Conservation (phyloP, 768 basidiomycete genomes). For the Russula compacta region DNA sequence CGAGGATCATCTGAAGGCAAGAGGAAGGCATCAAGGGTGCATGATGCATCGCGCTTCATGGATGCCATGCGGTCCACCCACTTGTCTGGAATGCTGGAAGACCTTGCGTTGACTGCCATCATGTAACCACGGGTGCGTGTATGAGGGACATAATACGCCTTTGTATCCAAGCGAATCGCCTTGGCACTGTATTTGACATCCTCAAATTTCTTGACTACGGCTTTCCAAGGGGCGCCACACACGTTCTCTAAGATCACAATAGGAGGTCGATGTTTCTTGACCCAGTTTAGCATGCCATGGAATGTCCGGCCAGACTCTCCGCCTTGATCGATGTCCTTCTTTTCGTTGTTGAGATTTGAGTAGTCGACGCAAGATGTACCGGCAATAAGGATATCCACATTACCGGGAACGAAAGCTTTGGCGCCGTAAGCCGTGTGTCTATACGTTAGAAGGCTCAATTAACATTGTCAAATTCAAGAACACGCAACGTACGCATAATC, state of each 20-base stretch:
- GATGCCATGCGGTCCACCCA: slow-evolving; percentile 62
- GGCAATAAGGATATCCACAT: slow-evolving; percentile 84
- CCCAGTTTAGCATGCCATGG: slow-evolving; percentile 91
- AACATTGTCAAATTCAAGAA: slow-evolving; percentile 4
- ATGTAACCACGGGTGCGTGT: slow-evolving; percentile 89
- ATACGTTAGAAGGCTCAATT: background rate
- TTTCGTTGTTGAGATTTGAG: slow-evolving; percentile 89
- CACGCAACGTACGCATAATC: slow-evolving; percentile 52
- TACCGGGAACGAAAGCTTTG: slow-evolving; percentile 74
- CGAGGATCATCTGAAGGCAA: slow-evolving; percentile 85
- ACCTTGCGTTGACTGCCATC: slow-evolving; percentile 61
- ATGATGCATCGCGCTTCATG: slow-evolving; percentile 76
- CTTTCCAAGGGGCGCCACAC: slow-evolving; percentile 78
- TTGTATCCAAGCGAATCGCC: slow-evolving; percentile 67
- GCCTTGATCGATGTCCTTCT: slow-evolving; percentile 79
- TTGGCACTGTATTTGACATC: slow-evolving; percentile 67
- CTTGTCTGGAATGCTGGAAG: slow-evolving; percentile 48
- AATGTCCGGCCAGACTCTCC: slow-evolving; percentile 94
- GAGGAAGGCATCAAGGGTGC: slow-evolving; percentile 86
- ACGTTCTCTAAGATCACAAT: slow-evolving; percentile 96
- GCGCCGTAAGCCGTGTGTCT: slow-evolving; percentile 93
- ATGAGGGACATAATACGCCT: slow-evolving; percentile 89
- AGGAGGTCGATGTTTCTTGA: slow-evolving; percentile 75
- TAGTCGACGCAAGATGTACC: slow-evolving; percentile 97
- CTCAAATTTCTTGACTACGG: slow-evolving; percentile 69